phyloP scores from a whole-genome alignment of 2,329 filamentous ascomycete species.

The Septoria petroselini region DNA sequence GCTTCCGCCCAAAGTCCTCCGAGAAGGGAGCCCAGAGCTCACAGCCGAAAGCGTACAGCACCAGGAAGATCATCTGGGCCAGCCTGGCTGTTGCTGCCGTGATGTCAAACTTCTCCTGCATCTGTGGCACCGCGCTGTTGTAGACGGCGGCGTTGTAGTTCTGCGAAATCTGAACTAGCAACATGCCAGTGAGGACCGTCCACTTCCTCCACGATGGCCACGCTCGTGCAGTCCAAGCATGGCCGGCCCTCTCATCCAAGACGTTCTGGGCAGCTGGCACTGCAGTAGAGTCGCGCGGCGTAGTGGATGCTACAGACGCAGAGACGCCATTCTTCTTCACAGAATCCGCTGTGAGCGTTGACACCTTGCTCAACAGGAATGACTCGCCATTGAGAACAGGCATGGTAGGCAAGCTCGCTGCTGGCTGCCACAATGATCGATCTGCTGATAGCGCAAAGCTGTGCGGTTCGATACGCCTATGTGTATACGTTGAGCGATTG shows the following conservation, averaged over 20 bases:
- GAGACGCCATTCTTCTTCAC: slow-evolving; percentile 1
- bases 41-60: slow-evolving; percentile 80
- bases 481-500: too few species aligned
- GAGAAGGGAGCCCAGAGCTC: slow-evolving; percentile 87
- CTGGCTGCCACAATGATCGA: too few species aligned
- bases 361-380: not conserved
- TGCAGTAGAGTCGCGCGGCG: not conserved
- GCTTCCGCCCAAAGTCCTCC: slow-evolving; percentile 76
- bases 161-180: slow-evolving; percentile 55
- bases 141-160: slow-evolving; percentile 56
- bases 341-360: not conserved
- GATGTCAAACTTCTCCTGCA: slow-evolving; percentile 63
- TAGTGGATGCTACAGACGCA: not conserved
- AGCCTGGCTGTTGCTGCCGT: slow-evolving; percentile 66
- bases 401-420: not conserved
- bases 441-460: too few species aligned
- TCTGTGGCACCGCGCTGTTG: slow-evolving; percentile 56
- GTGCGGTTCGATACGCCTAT: too few species aligned
- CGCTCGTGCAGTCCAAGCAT: slow-evolving; percentile 30
- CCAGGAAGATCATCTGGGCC: slow-evolving; percentile 74
- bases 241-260: not conserved
- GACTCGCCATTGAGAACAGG: not conserved
- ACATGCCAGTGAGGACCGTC: slow-evolving; percentile 52
- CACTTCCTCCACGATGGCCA: slow-evolving; percentile 50
- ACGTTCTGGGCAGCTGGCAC: not conserved